phyloP scores from a whole-genome alignment of 192 early-diverging fungal genomes.

The Entomortierella beljakovae region DNA sequence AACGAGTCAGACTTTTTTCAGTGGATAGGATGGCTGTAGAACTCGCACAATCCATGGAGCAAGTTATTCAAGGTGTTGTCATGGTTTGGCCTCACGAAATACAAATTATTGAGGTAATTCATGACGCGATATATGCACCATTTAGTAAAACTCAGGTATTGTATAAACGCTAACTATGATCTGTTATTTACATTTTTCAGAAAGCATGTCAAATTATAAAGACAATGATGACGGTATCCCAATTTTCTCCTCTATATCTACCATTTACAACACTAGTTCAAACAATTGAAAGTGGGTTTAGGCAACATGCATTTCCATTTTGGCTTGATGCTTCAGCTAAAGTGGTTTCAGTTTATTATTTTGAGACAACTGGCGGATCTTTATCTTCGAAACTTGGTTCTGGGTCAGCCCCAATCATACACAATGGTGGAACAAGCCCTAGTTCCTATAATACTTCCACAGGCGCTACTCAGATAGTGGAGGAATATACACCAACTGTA shows the following conservation, averaged over 20 bases:
- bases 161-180: too few relatives aligned
- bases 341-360: conserved; percentile 62
- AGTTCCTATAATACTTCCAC: not conserved
- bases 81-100: conserved; percentile 58
- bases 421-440: conserved; percentile 5
- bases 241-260: conserved; percentile 55
- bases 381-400: conserved; percentile 35
- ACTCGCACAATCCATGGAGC: conserved; percentile 54
- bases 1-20: conserved; percentile 10
- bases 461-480: conserved; percentile 5
- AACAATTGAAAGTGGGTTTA: conserved; percentile 56
- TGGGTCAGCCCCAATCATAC: conserved; percentile 15
- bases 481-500: conserved; percentile 8
- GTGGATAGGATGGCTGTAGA: conserved; percentile 38
- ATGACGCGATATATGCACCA: too few relatives aligned
- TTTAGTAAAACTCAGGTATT: too few relatives aligned
- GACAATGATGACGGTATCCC: conserved; percentile 56
- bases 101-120: conserved; percentile 59
- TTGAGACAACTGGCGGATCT: conserved; percentile 54
- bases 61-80: conserved; percentile 53
- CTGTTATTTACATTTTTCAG: too few relatives aligned
- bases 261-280: conserved; percentile 48
- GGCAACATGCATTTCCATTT: conserved; percentile 41
- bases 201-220: conserved; percentile 60
- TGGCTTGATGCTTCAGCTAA: conserved; percentile 64